Evolutionary conservation across 2,329 filamentous ascomycete species (phyloP).

Genomic region (Colletotrichum sp.): DNA sequence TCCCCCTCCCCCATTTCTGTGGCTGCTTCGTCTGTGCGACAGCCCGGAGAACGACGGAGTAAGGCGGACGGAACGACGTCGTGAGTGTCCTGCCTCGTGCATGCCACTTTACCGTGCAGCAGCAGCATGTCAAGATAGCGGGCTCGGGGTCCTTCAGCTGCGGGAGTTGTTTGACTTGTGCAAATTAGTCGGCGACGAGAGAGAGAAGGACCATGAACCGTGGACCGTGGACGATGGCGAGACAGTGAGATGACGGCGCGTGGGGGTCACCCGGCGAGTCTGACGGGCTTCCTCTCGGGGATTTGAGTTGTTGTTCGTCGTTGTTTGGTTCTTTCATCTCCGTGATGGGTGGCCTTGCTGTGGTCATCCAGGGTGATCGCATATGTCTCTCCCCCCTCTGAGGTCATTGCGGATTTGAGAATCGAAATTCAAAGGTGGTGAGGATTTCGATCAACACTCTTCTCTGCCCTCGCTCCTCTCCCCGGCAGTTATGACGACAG

Average conservation of each 20-base stretch:
- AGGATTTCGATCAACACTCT: background rate
- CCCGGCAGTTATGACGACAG: background rate
- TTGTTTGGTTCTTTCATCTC: background rate
- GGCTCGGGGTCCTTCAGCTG: background rate
- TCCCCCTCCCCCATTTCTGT: background rate
- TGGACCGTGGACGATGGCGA: background rate
- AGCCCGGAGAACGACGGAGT: background rate
- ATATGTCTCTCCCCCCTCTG: background rate
- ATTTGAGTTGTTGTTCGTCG: background rate
- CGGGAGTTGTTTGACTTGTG: background rate
- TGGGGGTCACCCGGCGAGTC: background rate
- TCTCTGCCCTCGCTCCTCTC: background rate
- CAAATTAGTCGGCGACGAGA: background rate
- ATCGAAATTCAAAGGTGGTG: background rate
- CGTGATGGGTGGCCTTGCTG: background rate
- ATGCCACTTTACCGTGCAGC: background rate
- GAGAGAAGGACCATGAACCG: background rate
- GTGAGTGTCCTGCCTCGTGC: background rate
- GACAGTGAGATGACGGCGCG: slow-evolving; percentile 1
- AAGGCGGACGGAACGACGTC: background rate
- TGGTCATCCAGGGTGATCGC: background rate
- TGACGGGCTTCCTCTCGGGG: background rate
- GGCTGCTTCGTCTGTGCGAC: background rate
- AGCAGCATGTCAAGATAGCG: background rate
- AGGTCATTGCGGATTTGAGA: background rate